phyloP scores from a whole-genome alignment of 768 basidiomycete genomes.

The Cystofilobasidium bisporidii region DNA sequence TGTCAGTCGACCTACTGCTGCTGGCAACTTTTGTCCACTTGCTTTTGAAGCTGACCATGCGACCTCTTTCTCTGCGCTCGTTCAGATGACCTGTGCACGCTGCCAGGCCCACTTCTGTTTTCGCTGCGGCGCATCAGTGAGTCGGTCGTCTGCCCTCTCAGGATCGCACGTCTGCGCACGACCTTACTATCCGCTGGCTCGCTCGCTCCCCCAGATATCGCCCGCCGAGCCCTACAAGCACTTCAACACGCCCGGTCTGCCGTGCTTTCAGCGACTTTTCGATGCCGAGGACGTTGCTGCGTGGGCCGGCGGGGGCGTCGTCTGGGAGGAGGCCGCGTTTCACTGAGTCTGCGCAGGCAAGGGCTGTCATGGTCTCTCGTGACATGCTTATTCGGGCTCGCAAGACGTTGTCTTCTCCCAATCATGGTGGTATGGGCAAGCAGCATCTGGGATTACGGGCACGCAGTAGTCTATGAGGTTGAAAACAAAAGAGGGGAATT shows the following conservation, averaged over 20 bases:
- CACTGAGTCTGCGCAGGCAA: too few species aligned
- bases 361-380: too few species aligned
- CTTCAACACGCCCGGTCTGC: conserved; percentile 4
- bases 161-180: neutral
- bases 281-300: conserved; percentile 17
- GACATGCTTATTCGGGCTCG: too few species aligned
- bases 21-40: too few species aligned
- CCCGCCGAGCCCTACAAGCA: conserved; percentile 21
- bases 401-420: too few species aligned
- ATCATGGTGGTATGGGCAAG: too few species aligned
- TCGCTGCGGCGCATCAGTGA: conserved; percentile 31
- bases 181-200: neutral
- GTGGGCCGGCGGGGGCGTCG: neutral
- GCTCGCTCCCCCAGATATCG: neutral
- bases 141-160: neutral
- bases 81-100: conserved; percentile 18
- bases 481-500: too few species aligned
- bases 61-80: conserved; percentile 27
- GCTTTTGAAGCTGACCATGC: neutral
- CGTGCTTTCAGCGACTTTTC: conserved; percentile 17
- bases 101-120: conserved; percentile 31
- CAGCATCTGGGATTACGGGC: too few species aligned
- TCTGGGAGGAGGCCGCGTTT: neutral
- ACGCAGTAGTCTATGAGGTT: too few species aligned
- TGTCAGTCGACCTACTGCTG: conserved; percentile 51